A percentile compares a stretch with the other conserved stretches of the same genome.
Conservation (phyloP, 257 asterid species). For the Rhazya stricta region DNA sequence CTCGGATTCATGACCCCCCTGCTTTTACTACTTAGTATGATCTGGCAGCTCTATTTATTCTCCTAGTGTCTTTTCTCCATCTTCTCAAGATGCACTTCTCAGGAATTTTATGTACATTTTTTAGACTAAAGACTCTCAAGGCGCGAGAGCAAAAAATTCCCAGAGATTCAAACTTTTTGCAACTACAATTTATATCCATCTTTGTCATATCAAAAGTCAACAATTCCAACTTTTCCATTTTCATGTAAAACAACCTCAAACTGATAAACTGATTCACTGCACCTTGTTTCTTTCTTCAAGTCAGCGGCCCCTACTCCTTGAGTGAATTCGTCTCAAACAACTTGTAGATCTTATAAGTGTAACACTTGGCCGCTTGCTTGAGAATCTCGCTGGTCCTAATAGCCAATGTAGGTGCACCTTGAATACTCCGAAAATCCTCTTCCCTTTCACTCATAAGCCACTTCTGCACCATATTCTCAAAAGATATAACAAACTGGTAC, state of each 20-base stretch:
- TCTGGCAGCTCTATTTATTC: background rate
- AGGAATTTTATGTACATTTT: conserved; percentile 1
- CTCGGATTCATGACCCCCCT: background rate
- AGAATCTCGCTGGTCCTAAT: background rate
- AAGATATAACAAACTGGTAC: conserved; percentile 4
- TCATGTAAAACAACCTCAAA: background rate
- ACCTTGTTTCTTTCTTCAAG: background rate
- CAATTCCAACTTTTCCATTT: background rate
- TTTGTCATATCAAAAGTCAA: background rate
- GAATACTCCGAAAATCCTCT: background rate
- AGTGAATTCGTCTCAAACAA: conserved; percentile 4
- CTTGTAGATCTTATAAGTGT: conserved; percentile 5
- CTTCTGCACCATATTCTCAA: background rate
- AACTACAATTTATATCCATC: conserved; percentile 2
- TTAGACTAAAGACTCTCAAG: conserved; percentile 5
- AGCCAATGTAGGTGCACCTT: background rate
- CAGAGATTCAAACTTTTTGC: conserved; percentile 7
- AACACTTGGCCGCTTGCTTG: background rate
- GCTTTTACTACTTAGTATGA: background rate
- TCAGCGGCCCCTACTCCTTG: conserved; percentile 1
- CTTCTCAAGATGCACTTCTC: background rate
- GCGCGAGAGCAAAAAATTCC: conserved; percentile 17
- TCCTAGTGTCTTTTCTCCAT: conserved; percentile 10
- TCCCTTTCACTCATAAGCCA: conserved; percentile 10
- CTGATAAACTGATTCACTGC: background rate